phyloP scores from a whole-genome alignment of 345 rosid species.

The Salix arbutifolia region DNA sequence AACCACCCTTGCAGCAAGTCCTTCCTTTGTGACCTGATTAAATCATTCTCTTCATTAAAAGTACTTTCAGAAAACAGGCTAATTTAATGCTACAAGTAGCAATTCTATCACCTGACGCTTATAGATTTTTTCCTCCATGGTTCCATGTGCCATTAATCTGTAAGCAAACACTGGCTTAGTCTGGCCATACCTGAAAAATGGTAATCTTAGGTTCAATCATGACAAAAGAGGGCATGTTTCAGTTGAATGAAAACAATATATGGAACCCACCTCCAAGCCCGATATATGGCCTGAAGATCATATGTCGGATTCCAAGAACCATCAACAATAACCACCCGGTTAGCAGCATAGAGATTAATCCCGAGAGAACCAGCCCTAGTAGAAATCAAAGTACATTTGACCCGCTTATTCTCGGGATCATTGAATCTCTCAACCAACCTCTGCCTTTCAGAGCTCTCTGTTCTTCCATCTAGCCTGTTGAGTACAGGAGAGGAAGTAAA shows the following conservation, averaged over 20 bases:
- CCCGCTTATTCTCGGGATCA: constrained; percentile 77
- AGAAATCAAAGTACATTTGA: constrained; percentile 88
- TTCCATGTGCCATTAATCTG: constrained; percentile 93
- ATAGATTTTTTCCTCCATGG: constrained; percentile 97
- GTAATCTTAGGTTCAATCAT: constrained; percentile 5
- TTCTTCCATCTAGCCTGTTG: constrained; percentile 90
- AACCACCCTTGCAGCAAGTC: constrained; percentile 99
- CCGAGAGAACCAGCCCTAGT: constrained; percentile 99
- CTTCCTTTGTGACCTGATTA: constrained; percentile 93
- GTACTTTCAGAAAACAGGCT: constrained; percentile 9
- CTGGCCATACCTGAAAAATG: constrained; percentile 79
- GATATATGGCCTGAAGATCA: constrained; percentile 97
- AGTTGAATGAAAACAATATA: background rate
- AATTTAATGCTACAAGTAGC: background rate
- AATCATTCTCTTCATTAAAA: constrained; percentile 21
- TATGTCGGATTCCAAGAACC: constrained; percentile 99
- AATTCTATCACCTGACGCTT: constrained; percentile 82
- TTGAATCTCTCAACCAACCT: constrained; percentile 90
- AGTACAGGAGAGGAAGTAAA: constrained; percentile 8
- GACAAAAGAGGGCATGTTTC: background rate
- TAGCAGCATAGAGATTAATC: constrained; percentile 95
- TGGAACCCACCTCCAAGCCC: constrained; percentile 86
- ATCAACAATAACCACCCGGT: constrained; percentile 95
- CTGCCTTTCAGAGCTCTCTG: constrained; percentile 96
- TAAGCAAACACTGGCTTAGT: constrained; percentile 96